Conservation (phyloP, 352 stramenopile genomes). For the Phytophthora megakarya region DNA sequence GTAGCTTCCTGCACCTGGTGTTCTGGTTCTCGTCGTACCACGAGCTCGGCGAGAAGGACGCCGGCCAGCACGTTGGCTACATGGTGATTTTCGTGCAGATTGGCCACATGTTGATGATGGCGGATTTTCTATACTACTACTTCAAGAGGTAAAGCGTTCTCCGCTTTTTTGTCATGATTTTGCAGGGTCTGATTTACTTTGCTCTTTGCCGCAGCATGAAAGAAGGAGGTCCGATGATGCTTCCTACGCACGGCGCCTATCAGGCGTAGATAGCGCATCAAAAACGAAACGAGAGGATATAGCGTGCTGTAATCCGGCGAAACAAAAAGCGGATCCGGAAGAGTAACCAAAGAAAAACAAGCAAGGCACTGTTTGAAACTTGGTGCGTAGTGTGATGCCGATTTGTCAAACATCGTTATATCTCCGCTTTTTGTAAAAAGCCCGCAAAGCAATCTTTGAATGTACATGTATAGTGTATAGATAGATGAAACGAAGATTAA, state of each 20-base stretch:
- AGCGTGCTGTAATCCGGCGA: constrained; percentile 25
- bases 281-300: constrained; percentile 23
- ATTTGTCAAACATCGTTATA: too few relatives aligned
- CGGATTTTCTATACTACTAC: constrained; percentile 99
- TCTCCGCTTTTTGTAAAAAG: too few relatives aligned
- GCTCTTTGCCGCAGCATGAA: constrained; percentile 65
- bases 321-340: constrained; percentile 17
- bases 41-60: constrained; percentile 95
- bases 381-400: too few relatives aligned
- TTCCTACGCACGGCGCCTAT: constrained; percentile 87
- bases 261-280: constrained; percentile 55
- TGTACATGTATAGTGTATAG: too few relatives aligned
- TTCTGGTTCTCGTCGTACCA: constrained; percentile 99
- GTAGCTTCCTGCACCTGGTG: constrained; percentile 95
- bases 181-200: not conserved
- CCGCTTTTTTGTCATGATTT: not conserved
- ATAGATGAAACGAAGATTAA: too few relatives aligned
- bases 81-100: constrained; percentile 98
- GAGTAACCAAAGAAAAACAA: constrained; percentile 33
- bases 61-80: constrained; percentile 90
- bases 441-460: too few relatives aligned
- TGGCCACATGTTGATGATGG: constrained; percentile 98
- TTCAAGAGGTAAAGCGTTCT: constrained; percentile 89
- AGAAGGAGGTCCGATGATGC: constrained; percentile 87
- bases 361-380: constrained; percentile 22